These are phyloP conservation scores for Hygrocybe punicea DNA, from an alignment of 768 basidiomycete genomes.

Conservation along the genomic window DNA sequence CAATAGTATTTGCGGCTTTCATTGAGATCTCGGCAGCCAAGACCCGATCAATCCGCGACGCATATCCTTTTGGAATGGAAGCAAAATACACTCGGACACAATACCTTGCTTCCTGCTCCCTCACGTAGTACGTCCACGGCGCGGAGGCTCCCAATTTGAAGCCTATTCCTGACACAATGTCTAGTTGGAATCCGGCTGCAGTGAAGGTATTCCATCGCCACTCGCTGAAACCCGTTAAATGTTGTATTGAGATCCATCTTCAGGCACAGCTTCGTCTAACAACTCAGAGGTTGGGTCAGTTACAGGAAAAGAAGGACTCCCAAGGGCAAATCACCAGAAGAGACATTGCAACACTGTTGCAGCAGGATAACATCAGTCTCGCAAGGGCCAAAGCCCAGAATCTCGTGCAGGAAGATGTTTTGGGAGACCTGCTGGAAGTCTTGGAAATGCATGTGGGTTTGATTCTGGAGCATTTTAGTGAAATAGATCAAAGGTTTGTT, in stretches of 20 bases:
- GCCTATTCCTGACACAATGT: background rate
- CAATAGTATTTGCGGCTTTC: too few relatives aligned
- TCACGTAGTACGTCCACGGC: too few relatives aligned
- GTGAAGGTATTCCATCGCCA: slow-evolving; percentile 13
- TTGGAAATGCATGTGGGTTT: slow-evolving; percentile 66
- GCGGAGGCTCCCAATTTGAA: too few relatives aligned
- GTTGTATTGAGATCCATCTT: background rate
- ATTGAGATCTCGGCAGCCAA: too few relatives aligned
- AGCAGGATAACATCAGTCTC: slow-evolving; percentile 55
- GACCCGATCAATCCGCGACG: too few relatives aligned
- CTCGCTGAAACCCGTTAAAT: slow-evolving; percentile 3
- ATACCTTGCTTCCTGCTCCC: too few relatives aligned
- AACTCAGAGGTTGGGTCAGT: slow-evolving; percentile 61
- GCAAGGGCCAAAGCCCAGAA: slow-evolving; percentile 74
- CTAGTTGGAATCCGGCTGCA: background rate
- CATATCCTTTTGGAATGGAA: too few relatives aligned
- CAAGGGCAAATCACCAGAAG: slow-evolving; percentile 57
- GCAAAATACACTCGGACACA: too few relatives aligned
- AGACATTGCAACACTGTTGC: slow-evolving; percentile 65
- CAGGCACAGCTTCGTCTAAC: slow-evolving; percentile 64
- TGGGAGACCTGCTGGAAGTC: slow-evolving; percentile 59
- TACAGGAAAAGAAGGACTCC: slow-evolving; percentile 68
- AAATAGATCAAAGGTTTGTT: slow-evolving; percentile 49
- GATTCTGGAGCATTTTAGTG: slow-evolving; percentile 54
- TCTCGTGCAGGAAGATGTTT: slow-evolving; percentile 58